Base-by-base conservation (phyloP, 1,284 basidiomycete genomes). In the Trichosporon asahii region DNA sequence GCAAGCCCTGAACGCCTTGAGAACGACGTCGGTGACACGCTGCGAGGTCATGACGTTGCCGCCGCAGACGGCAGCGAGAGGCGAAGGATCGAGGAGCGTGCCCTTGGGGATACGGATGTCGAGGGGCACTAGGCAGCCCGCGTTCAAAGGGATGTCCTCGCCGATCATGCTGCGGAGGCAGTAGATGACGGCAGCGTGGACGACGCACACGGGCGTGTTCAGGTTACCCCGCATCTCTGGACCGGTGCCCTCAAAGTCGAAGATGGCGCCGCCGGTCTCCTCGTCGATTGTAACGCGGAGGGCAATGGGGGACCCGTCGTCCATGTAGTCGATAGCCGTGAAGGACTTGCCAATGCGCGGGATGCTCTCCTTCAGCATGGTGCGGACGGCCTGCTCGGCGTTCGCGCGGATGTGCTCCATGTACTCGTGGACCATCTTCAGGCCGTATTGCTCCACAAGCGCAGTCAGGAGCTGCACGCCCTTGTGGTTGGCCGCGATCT, bases 401-500 rank as follows among this genome's bases (percentile, higher is more conserved):
- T 98, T 98, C 68, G 88, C 74, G 33, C 74, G 75, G 78, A 98
- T 96, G 81, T 92, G 89, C 71, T 88, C 87, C 94, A 96, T 96
- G 85, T 97, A 96, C 76, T 90, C 88, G 79, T 98, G 94, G 1
- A 98, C 95, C 0, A 90, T 94, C 67, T 89, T 85, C 44, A 98
- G 86, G 2, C 91, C 89, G 79, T 96, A 97, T 76, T 98, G 94
- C 7, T 89, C 87, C 49, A 96, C 90, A 74, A 98, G 91, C 88
- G 79, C 67, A 3, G 75, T 72, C 35, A 95, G 88, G 8, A 95
- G 86, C 74, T 92, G 90, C 29, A 92, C 89, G 15, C 94, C 95
- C 85, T 97, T 98, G 83, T 96, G 89, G 80, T 97, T 98, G 18
- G 96, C 95, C 0, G 95, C 93, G 71, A 98, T 92, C 90, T 97